Conservation (phyloP, 108 stramenopile genomes). For the Skeletonema marinoi region DNA sequence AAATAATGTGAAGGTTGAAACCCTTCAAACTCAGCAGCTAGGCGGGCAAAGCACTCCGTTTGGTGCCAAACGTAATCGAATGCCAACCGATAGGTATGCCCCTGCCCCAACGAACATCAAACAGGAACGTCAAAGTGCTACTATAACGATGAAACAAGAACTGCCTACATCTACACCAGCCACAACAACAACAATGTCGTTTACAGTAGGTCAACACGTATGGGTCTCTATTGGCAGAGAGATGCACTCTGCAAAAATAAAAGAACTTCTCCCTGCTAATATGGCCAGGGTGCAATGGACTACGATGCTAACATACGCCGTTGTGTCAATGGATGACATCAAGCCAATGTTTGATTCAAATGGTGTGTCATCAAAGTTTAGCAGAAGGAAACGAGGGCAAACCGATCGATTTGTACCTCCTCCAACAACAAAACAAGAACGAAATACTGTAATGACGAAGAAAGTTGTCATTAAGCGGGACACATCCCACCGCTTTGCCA, state of each 20-base stretch:
- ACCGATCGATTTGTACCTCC: conserved; percentile 10
- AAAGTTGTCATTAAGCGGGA: neutral
- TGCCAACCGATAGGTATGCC: neutral
- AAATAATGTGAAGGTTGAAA: neutral
- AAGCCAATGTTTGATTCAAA: conserved; percentile 5
- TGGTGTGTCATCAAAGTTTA: neutral
- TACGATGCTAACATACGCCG: neutral
- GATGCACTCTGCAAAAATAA: conserved; percentile 15
- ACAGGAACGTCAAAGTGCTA: neutral
- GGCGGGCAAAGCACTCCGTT: neutral
- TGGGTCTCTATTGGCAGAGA: conserved; percentile 16
- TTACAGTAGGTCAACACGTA: conserved; percentile 23
- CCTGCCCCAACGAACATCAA: neutral
- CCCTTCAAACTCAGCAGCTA: neutral
- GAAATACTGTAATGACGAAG: neutral
- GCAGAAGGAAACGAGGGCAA: conserved; percentile 7
- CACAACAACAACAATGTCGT: neutral
- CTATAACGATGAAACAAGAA: neutral
- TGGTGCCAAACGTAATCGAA: neutral
- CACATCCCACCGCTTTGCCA: neutral
- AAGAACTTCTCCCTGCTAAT: conserved; percentile 3
- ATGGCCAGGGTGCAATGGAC: conserved; percentile 10
- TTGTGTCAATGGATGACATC: conserved; percentile 3
- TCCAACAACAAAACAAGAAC: neutral
- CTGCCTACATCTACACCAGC: neutral